Evolutionary conservation across 78 protist species (phyloP).

Genomic region (Capsaspora owczarzaki): DNA sequence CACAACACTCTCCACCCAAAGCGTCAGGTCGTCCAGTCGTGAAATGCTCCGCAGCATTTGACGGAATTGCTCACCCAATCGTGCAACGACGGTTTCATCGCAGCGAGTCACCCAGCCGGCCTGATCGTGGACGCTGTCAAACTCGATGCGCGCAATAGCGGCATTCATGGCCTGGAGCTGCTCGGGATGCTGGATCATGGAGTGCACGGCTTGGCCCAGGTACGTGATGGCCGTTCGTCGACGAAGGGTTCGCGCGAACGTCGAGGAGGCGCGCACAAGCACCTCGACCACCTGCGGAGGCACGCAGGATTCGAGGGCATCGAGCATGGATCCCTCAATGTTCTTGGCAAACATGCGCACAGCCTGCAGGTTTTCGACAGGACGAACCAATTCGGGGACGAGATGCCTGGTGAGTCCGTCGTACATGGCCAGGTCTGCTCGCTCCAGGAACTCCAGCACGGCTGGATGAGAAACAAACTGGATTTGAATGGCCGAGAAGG

Average conservation of each 20-base stretch:
- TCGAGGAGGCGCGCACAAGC: too few relatives aligned
- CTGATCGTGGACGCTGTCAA: conserved; percentile 17
- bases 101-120: conserved; percentile 15
- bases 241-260: conserved; percentile 20
- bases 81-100: not conserved
- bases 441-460: too few relatives aligned
- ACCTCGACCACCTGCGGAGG: too few relatives aligned
- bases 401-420: too few relatives aligned
- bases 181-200: conserved; percentile 9
- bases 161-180: conserved; percentile 25
- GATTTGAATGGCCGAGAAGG: too few relatives aligned
- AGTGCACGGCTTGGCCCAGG: conserved; percentile 28
- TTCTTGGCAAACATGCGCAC: conserved; percentile 25
- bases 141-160: conserved; percentile 19
- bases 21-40: too few relatives aligned
- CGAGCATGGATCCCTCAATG: conserved; percentile 13
- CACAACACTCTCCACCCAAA: too few relatives aligned
- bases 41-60: too few relatives aligned
- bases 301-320: conserved; percentile 18
- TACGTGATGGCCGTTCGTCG: conserved; percentile 24
- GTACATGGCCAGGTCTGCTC: too few relatives aligned
- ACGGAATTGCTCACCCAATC: not conserved
- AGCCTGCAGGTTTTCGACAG: conserved; percentile 11
- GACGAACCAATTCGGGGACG: too few relatives aligned
- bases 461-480: too few relatives aligned